A percentile compares a stretch with the other conserved stretches of the same genome.
Conservation (phyloP, 768 basidiomycete species). For the Boletus huronensis region DNA sequence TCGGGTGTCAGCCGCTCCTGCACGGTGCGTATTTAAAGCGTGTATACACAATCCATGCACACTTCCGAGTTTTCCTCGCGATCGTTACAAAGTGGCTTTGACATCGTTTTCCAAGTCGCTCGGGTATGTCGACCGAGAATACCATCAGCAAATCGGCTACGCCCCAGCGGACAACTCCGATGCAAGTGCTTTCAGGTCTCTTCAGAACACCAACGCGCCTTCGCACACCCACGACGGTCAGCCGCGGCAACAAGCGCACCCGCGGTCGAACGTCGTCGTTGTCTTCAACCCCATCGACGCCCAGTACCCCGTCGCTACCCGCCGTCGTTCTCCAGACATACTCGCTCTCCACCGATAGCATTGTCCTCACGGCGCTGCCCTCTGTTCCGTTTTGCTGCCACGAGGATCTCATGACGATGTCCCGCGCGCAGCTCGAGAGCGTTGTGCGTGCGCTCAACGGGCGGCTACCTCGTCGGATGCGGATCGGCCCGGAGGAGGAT, state of each 20-base stretch:
- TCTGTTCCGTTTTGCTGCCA: constrained; percentile 68
- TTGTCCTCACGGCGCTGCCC: constrained; percentile 61
- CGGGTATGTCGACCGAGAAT: constrained; percentile 8
- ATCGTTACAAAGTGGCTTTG: background rate
- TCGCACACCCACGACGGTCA: constrained; percentile 16
- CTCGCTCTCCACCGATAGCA: constrained; percentile 43
- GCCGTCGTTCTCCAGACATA: constrained; percentile 62
- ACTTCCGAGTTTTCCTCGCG: background rate
- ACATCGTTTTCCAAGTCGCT: background rate
- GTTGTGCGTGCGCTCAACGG: constrained; percentile 56
- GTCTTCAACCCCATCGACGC: constrained; percentile 11
- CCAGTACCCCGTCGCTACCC: constrained; percentile 16
- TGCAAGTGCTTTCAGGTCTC: constrained; percentile 16
- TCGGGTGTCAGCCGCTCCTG: constrained; percentile 7
- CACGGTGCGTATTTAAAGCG: background rate
- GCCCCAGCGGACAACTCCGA: constrained; percentile 9
- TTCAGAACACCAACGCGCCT: constrained; percentile 26
- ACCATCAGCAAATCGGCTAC: constrained; percentile 1
- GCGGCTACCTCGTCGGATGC: constrained; percentile 49
- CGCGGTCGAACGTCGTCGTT: constrained; percentile 8
- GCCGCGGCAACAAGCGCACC: constrained; percentile 21
- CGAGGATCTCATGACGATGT: constrained; percentile 67
- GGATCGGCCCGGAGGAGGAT: constrained; percentile 43
- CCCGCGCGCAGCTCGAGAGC: constrained; percentile 45
- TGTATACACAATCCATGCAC: background rate